These are phyloP conservation scores for Eucalyptus shirleyi DNA, from an alignment of 345 rosid species.

Conservation along the genomic window DNA sequence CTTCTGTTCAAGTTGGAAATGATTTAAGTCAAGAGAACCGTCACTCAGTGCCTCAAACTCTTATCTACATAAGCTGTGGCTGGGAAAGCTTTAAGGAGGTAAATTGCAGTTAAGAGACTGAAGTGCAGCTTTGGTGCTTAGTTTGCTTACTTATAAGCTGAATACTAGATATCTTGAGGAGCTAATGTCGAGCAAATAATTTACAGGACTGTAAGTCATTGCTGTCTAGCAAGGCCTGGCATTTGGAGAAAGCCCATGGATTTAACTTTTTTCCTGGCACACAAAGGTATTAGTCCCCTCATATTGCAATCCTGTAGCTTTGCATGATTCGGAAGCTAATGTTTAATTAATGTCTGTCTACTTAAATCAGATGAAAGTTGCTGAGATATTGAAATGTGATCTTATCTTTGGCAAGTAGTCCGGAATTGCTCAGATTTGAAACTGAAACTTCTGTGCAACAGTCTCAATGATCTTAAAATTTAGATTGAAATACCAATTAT, in stretches of 20 bases:
- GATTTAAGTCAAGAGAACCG: slow-evolving; percentile 22
- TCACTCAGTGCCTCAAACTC: slow-evolving; percentile 58
- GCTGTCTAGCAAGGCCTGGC: slow-evolving; percentile 62
- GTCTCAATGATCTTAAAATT: neutral
- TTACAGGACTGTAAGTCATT: slow-evolving; percentile 71
- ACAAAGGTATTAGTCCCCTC: slow-evolving; percentile 37
- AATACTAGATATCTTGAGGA: neutral
- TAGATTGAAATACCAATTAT: neutral
- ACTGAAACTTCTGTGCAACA: neutral
- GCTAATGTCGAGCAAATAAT: neutral
- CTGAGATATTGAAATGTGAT: neutral
- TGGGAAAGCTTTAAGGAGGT: slow-evolving; percentile 99
- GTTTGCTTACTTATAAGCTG: neutral
- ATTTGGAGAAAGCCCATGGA: slow-evolving; percentile 74
- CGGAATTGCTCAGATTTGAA: neutral
- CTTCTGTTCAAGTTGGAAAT: slow-evolving; percentile 54
- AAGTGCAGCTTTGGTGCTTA: neutral
- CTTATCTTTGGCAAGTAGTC: neutral
- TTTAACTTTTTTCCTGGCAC: slow-evolving; percentile 96
- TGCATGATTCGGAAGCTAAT: neutral
- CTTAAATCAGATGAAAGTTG: neutral
- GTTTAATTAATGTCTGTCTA: neutral
- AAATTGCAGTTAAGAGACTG: neutral
- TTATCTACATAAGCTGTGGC: slow-evolving; percentile 92
- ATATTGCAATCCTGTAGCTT: neutral